These are phyloP conservation scores for Neonectria punicea DNA, from an alignment of 2,329 filamentous ascomycete genomes.

Conservation along the genomic window DNA sequence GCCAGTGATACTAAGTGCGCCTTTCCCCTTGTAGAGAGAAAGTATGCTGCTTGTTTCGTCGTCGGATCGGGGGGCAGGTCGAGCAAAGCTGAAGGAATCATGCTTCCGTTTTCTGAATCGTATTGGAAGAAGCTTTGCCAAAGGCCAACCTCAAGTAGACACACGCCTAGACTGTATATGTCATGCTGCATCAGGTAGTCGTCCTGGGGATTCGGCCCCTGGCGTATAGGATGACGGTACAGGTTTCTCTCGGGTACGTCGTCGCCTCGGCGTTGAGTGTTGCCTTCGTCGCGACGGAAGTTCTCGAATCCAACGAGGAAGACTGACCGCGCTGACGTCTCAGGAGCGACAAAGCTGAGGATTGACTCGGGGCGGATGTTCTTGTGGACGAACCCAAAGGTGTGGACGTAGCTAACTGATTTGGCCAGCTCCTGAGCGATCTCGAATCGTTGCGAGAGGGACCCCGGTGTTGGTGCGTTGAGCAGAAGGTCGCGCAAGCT, in stretches of 20 bases:
- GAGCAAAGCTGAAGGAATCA: background rate
- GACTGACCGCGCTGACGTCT: too few species aligned
- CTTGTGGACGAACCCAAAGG: conserved; percentile 20
- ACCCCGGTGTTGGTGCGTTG: background rate
- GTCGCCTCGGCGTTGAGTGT: conserved; percentile 47
- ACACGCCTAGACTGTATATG: conserved; percentile 66
- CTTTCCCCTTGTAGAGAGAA: background rate
- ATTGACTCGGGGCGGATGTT: conserved; percentile 17
- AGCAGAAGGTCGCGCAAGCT: background rate
- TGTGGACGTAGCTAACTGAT: conserved; percentile 18
- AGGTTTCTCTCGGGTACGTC: conserved; percentile 51
- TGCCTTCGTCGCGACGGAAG: conserved; percentile 30
- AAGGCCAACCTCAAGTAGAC: conserved; percentile 63
- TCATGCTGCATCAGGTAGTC: conserved; percentile 64
- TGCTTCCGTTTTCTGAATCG: background rate
- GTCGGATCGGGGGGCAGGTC: background rate
- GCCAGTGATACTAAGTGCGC: conserved; percentile 28
- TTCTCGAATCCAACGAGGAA: conserved; percentile 25
- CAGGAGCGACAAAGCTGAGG: background rate
- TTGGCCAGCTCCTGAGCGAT: conserved; percentile 9
- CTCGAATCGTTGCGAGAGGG: too few species aligned
- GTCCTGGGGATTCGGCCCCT: conserved; percentile 52
- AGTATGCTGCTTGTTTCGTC: background rate
- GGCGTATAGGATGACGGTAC: conserved; percentile 61
- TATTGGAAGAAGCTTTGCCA: conserved; percentile 51